These are phyloP conservation scores for Globisporangium okanoganense DNA, from an alignment of 352 stramenopile genomes.

Conservation along the genomic window DNA sequence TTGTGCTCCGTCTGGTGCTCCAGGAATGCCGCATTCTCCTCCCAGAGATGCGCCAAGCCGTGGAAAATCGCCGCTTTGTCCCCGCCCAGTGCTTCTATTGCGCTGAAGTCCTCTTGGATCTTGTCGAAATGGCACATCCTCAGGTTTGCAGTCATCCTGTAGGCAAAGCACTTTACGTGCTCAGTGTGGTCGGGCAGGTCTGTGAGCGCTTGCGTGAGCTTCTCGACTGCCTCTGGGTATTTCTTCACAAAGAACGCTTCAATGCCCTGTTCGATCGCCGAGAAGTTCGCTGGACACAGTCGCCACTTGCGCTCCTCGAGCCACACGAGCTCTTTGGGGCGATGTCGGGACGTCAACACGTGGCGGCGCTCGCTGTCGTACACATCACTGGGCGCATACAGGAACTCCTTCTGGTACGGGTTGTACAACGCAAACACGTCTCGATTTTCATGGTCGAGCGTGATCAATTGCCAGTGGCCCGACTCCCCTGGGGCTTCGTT, in stretches of 20 bases:
- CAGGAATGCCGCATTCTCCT: slow-evolving; percentile 56
- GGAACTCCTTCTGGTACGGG: slow-evolving; percentile 66
- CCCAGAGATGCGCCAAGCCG: slow-evolving; percentile 62
- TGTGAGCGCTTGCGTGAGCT: slow-evolving; percentile 38
- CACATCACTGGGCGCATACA: slow-evolving; percentile 49
- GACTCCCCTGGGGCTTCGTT: slow-evolving; percentile 37
- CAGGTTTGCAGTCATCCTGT: slow-evolving; percentile 70
- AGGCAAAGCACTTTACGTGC: slow-evolving; percentile 72
- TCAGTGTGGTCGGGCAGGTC: slow-evolving; percentile 55
- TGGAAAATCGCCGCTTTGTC: slow-evolving; percentile 79
- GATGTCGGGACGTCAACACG: slow-evolving; percentile 37
- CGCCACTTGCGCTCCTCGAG: slow-evolving; percentile 40
- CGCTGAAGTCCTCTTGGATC: slow-evolving; percentile 45
- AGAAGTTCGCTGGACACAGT: slow-evolving; percentile 33
- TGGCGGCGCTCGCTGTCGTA: slow-evolving; percentile 53
- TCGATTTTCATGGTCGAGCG: slow-evolving; percentile 28
- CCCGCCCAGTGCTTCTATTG: slow-evolving; percentile 50
- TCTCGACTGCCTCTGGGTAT: slow-evolving; percentile 49
- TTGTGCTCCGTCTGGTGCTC: slow-evolving; percentile 32
- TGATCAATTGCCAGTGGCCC: slow-evolving; percentile 62
- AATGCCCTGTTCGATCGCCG: slow-evolving; percentile 53
- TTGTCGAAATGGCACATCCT: slow-evolving; percentile 49
- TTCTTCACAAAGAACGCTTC: slow-evolving; percentile 68
- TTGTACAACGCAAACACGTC: slow-evolving; percentile 78
- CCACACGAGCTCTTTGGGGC: slow-evolving; percentile 24